Base-by-base conservation (phyloP, 192 early-diverging fungal genomes). In the Glomus cerebriforme region DNA sequence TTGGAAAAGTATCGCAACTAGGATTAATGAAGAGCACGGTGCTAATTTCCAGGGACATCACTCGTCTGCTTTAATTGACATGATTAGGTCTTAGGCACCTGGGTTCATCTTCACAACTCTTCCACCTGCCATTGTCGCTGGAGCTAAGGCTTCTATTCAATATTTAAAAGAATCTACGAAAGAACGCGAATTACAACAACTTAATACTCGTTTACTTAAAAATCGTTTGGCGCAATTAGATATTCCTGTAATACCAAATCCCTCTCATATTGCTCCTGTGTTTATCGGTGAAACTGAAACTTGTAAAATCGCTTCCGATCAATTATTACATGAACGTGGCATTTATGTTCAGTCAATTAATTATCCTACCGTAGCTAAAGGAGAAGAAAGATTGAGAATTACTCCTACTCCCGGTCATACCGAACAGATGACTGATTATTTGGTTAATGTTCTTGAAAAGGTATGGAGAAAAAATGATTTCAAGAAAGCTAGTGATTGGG, bases 331-430 rank as follows among this genome's bases (percentile, higher is more conserved):
- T 86, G 91, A 95, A 78, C 93, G 95, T 87, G 89, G 89, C 73
- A 98, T 99, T 82, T 99, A 99, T 85, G 98, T 98, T 58, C 98
- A 99, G 87, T 91, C 89, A 83, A 99, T 99, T 90, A 99, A 99
- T 88, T 99, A 95, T 86, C 98, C 98, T 32, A 99, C 98, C 32
- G 96, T 99, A 15, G 85, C 94, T 64, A 89, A 90, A 7, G 98
- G 98, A 60, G 93, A 99, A 86, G 98, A 99, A 86, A 91, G 98
- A 66, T 92, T 99, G 75, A 92, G 98, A 43, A 98, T 99, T 86
- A 99, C 98, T 13, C 98, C 98, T 3, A 95, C 97, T 67, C 98
- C 98, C 31, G 97, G 97, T 58, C 98, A 99, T 86, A 92, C 85
- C 78, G 80, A 81, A 32, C 86, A 84, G 66, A 95, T 95, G 92